These are phyloP conservation scores for Pythium apleroticum DNA, from an alignment of 352 stramenopile genomes.

Conservation along the genomic window DNA sequence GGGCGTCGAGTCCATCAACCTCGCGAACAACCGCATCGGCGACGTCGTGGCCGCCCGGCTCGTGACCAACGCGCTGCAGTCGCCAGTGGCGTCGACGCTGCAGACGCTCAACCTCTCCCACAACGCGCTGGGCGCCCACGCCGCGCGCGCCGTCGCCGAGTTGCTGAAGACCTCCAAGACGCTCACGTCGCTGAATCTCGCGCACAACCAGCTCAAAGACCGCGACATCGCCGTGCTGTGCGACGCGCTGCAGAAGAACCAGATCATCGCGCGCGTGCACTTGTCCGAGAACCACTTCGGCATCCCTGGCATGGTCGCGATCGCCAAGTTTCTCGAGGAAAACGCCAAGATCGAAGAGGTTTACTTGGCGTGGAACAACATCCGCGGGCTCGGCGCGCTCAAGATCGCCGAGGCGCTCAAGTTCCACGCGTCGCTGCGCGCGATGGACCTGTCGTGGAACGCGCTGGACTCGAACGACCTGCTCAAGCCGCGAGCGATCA, in stretches of 20 bases:
- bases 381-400: constrained; percentile 64
- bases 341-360: constrained; percentile 77
- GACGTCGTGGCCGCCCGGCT: constrained; percentile 56
- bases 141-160: constrained; percentile 38
- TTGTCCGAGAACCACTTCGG: constrained; percentile 78
- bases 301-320: constrained; percentile 51
- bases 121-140: constrained; percentile 47
- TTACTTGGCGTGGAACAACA: constrained; percentile 75
- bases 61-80: constrained; percentile 34
- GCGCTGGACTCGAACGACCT: constrained; percentile 55
- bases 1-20: constrained; percentile 64
- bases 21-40: constrained; percentile 71
- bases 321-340: constrained; percentile 73
- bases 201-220: constrained; percentile 64
- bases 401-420: constrained; percentile 74
- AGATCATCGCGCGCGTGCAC: constrained; percentile 59
- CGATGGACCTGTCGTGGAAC: constrained; percentile 80
- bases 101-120: constrained; percentile 67
- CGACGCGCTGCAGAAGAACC: constrained; percentile 70
- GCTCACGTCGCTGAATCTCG: constrained; percentile 62
- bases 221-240: constrained; percentile 67
- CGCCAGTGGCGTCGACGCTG: constrained; percentile 29
- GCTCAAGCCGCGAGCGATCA: constrained; percentile 42
- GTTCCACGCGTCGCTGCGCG: constrained; percentile 68
- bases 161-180: constrained; percentile 48